phyloP scores from a whole-genome alignment of 1,139 yeast genomes.

The Scheffersomyces lignicola region DNA sequence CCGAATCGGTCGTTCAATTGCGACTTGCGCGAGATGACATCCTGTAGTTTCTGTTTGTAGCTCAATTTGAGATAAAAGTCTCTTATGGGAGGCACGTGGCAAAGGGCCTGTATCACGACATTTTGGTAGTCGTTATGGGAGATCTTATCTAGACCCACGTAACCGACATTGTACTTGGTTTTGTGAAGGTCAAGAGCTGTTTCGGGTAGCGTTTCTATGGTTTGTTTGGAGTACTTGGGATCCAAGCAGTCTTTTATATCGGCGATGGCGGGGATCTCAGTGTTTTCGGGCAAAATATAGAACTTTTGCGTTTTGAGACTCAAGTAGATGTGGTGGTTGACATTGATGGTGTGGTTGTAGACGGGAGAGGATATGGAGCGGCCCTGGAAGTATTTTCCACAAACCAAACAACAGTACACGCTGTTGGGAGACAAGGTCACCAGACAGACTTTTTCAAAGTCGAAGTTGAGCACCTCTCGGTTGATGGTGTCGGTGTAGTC shows the following conservation, averaged over 20 bases:
- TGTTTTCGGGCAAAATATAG: slow-evolving; percentile 63
- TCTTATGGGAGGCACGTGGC: slow-evolving; percentile 55
- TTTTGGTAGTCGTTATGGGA: slow-evolving; percentile 51
- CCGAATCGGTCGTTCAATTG: slow-evolving; percentile 38
- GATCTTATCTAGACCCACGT: slow-evolving; percentile 60
- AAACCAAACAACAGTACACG: slow-evolving; percentile 69
- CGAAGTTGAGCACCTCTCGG: slow-evolving; percentile 62
- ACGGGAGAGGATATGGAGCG: slow-evolving; percentile 64
- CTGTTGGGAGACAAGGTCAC: slow-evolving; percentile 60
- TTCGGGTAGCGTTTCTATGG: slow-evolving; percentile 19
- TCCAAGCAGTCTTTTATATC: slow-evolving; percentile 54
- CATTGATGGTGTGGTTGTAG: slow-evolving; percentile 61
- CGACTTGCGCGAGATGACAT: slow-evolving; percentile 13
- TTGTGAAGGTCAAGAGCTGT: slow-evolving; percentile 41
- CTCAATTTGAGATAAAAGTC: slow-evolving; percentile 46
- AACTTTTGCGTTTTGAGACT: slow-evolving; percentile 50
- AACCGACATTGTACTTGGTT: slow-evolving; percentile 58
- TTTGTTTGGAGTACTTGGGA: slow-evolving; percentile 47
- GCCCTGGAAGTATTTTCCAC: slow-evolving; percentile 78
- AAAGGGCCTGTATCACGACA: slow-evolving; percentile 54
- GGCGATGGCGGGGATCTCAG: slow-evolving; percentile 34
- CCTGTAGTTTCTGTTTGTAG: slow-evolving; percentile 7
- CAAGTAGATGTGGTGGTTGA: slow-evolving; percentile 58
- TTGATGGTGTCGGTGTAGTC: slow-evolving; percentile 56
- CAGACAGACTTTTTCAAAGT: slow-evolving; percentile 65